Evolutionary conservation across 148 eudicot genomes (phyloP).

Genomic region (Rhododendron kiyosumense): DNA sequence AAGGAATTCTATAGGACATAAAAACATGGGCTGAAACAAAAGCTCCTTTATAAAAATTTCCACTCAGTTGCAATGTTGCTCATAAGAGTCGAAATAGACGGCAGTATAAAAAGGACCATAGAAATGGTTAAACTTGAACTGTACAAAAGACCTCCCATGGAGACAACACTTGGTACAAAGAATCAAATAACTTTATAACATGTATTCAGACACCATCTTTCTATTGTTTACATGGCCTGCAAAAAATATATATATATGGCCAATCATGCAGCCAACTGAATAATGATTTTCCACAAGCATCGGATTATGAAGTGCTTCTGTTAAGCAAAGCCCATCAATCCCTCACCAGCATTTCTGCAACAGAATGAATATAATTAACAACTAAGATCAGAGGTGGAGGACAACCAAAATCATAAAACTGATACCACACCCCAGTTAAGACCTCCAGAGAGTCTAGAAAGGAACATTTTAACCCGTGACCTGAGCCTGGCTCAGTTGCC

Average conservation of each 20-base stretch:
- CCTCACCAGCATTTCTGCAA: constrained; percentile 77
- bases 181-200: neutral
- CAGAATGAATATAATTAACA: constrained; percentile 57
- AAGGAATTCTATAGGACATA: neutral
- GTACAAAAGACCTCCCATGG: neutral
- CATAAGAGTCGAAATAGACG: neutral
- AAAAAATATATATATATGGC: constrained; percentile 16
- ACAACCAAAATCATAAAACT: constrained; percentile 29
- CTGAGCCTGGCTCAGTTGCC: constrained; percentile 60
- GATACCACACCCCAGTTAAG: constrained; percentile 35
- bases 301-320: constrained; percentile 55
- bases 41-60: neutral
- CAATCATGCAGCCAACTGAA: constrained; percentile 45
- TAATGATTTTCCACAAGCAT: constrained; percentile 48
- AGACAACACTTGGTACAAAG: constrained; percentile 5
- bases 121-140: neutral
- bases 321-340: constrained; percentile 57
- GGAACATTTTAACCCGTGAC: constrained; percentile 46
- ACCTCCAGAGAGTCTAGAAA: constrained; percentile 34
- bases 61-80: neutral
- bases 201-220: constrained; percentile 13
- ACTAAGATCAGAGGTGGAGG: constrained; percentile 33
- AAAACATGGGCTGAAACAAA: neutral
- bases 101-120: neutral
- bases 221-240: constrained; percentile 26